phyloP scores from a whole-genome alignment of 306 rosid species.

The Mimosa pudica region DNA sequence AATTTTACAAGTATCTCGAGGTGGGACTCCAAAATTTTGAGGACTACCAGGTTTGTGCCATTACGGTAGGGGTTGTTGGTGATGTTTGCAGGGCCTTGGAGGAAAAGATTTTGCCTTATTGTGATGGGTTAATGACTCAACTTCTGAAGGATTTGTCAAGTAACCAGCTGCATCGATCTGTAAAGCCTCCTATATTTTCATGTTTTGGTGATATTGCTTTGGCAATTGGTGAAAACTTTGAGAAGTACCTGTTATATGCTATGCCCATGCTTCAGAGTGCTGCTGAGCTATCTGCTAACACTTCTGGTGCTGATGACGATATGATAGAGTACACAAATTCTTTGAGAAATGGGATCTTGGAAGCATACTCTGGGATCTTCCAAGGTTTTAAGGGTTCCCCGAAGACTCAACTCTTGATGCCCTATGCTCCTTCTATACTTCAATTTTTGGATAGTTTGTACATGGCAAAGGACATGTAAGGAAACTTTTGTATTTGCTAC shows the following conservation, averaged over 20 bases:
- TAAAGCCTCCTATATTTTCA: conserved; percentile 4
- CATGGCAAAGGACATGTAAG: conserved; percentile 2
- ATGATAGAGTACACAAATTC: neutral
- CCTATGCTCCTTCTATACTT: neutral
- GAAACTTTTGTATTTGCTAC: neutral
- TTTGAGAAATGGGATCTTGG: conserved; percentile 1
- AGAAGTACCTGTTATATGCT: conserved; percentile 1
- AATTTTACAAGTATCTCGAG: conserved; percentile 3
- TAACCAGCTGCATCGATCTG: conserved; percentile 8
- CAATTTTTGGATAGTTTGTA: conserved; percentile 8
- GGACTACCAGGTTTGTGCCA: conserved; percentile 6
- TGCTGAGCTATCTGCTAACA: neutral
- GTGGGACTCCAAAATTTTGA: conserved; percentile 2
- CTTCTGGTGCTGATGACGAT: neutral
- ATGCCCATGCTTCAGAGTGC: conserved; percentile 7
- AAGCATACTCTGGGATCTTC: conserved; percentile 1
- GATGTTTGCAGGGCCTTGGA: conserved; percentile 5
- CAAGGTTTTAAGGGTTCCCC: neutral
- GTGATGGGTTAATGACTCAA: neutral
- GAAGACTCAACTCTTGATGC: conserved; percentile 7
- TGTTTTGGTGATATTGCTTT: neutral
- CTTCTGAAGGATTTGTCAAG: conserved; percentile 5
- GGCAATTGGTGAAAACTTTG: conserved; percentile 7
- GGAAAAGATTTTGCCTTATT: neutral
- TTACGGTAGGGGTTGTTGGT: neutral